Evolutionary conservation across 257 asterid genomes (phyloP).

Genomic region (Primulina huaijiensis): DNA sequence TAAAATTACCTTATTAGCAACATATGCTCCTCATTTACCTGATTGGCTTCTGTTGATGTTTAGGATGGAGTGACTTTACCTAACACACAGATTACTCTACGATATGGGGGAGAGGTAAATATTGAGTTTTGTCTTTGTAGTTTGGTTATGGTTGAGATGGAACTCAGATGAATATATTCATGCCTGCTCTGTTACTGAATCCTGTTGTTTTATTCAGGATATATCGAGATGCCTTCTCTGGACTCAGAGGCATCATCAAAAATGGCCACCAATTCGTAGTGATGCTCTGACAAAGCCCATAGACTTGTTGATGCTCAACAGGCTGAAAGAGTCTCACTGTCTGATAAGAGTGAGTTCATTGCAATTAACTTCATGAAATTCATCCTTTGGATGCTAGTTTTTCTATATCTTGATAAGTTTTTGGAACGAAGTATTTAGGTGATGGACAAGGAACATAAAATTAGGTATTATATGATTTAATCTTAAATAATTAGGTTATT

Average conservation of each 20-base stretch:
- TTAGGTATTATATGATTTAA: constrained; percentile 14
- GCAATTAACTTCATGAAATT: constrained; percentile 5
- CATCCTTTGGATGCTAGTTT: constrained; percentile 15
- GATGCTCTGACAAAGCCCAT: constrained; percentile 86
- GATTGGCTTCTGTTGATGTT: constrained; percentile 35
- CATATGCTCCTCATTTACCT: constrained; percentile 23
- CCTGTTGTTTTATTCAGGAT: constrained; percentile 54
- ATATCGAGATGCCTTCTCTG: constrained; percentile 93
- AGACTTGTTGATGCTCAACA: constrained; percentile 80
- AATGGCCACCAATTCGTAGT: constrained; percentile 97
- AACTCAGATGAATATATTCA: constrained; percentile 13
- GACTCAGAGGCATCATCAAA: constrained; percentile 98
- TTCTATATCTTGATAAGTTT: constrained; percentile 11
- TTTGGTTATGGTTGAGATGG: constrained; percentile 7
- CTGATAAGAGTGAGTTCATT: constrained; percentile 64
- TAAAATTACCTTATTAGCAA: constrained; percentile 10
- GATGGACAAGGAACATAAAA: not conserved
- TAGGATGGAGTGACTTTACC: constrained; percentile 93
- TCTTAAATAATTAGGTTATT: constrained; percentile 18
- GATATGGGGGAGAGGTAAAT: constrained; percentile 98
- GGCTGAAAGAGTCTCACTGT: constrained; percentile 86
- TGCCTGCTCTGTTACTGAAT: constrained; percentile 9
- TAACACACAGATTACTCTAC: constrained; percentile 68
- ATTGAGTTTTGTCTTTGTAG: constrained; percentile 17
- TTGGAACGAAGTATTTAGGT: not conserved